These are phyloP conservation scores for Boletus patriciae DNA, from an alignment of 768 basidiomycete species.

Conservation along the genomic window DNA sequence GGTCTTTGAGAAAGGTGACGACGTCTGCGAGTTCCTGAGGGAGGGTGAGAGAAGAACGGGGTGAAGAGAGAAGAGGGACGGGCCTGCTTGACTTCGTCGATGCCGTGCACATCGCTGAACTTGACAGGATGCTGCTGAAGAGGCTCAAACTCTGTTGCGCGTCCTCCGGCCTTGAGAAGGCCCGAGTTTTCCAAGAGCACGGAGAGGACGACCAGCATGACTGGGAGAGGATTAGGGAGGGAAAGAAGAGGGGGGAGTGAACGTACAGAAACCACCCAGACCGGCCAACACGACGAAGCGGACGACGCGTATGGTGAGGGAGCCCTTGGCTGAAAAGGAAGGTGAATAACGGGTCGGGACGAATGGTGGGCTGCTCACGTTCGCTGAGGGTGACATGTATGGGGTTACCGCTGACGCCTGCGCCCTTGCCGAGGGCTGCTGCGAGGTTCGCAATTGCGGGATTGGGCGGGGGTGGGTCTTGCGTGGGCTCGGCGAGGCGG, in stretches of 20 bases:
- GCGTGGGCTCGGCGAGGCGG: slow-evolving; percentile 6
- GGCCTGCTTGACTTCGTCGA: slow-evolving; percentile 95
- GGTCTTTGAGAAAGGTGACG: slow-evolving; percentile 94
- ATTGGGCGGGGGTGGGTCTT: slow-evolving; percentile 20
- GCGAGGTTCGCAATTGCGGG: slow-evolving; percentile 44
- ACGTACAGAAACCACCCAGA: slow-evolving; percentile 67
- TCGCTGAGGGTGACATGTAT: slow-evolving; percentile 82
- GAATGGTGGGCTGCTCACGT: slow-evolving; percentile 47
- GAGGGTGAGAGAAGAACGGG: slow-evolving; percentile 2
- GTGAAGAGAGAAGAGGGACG: slow-evolving; percentile 18
- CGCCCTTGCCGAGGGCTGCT: slow-evolving; percentile 43
- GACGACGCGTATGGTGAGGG: slow-evolving; percentile 61
- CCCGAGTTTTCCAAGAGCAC: slow-evolving; percentile 93
- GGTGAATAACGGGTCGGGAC: not conserved
- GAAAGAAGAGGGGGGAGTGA: not conserved
- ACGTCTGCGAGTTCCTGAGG: slow-evolving; percentile 87
- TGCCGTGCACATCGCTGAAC: slow-evolving; percentile 95
- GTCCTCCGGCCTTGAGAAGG: slow-evolving; percentile 83
- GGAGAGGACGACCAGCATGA: slow-evolving; percentile 81
- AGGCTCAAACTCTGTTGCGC: slow-evolving; percentile 81
- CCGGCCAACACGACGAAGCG: slow-evolving; percentile 58
- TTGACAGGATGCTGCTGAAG: slow-evolving; percentile 77
- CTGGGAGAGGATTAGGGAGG: slow-evolving; percentile 36
- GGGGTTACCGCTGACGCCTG: slow-evolving; percentile 53
- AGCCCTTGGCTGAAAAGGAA: slow-evolving; percentile 56